Base-by-base conservation (phyloP, 73 alveolate genomes). In the Durusdinium trenchii region DNA sequence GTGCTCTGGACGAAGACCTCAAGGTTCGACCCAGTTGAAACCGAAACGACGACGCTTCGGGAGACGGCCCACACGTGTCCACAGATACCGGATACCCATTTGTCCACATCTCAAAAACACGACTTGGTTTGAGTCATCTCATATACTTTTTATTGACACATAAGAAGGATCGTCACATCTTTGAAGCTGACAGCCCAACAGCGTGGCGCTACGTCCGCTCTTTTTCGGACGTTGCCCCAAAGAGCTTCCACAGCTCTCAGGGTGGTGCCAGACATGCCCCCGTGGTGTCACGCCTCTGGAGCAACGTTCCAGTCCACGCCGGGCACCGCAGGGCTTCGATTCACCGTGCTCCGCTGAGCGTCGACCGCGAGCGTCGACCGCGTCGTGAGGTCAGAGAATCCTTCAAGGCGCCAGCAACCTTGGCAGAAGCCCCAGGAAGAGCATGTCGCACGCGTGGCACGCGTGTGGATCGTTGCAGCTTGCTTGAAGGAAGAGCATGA, bases 261-360 rank as follows among this genome's bases (percentile, higher is more conserved):
- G 96, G 96, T n/a, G 96, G 96, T 60, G 96, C 96, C 12, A 67
- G 96, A 64, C 96, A 89, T 89, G 96, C 96, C 7, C 96, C 96
- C 9, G 50, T 46, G 52, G 86, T 89, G 61, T 89, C 96, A 4
- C 81, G 82, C 76, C 40, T 89, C 67, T 89, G 96, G 96, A 89
- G 96, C 86, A 89, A 89, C 38, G 82, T 89, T 50, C 96, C 96
- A 30, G 52, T 67, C 38, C 96, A 89, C 47, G 96, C 30, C 84
- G 51, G 86, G 61, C 23, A 85, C 18, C 86, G 3, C 60, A 42
- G 43, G 14, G 85, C 2, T 3, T n/a, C 16, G 85, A 52, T 38
- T 73, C 85, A 36, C 52, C 30, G 52, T 32, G n/a, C 40, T 50
- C 85, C n/a, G n/a, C n/a, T n/a, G n/a, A n/a, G n/a, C n/a, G 73